phyloP scores from a whole-genome alignment of 371 early-diverging fungal species.

The Sporodiniella umbellata region DNA sequence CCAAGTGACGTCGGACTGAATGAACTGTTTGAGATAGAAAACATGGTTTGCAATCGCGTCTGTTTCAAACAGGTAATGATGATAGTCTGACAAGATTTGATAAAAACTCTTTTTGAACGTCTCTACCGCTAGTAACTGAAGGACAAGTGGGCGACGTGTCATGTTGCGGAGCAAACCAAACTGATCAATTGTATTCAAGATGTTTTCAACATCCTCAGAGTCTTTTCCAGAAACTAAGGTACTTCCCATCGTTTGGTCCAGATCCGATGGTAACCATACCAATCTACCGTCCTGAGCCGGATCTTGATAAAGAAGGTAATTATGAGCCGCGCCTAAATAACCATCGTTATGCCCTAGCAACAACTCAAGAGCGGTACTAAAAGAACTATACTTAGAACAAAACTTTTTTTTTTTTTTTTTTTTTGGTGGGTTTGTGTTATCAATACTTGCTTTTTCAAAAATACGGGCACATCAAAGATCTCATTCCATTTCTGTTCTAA shows the following conservation, averaged over 20 bases:
- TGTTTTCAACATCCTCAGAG: background rate
- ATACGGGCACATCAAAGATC: conserved; percentile 38
- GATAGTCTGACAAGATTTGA: conserved; percentile 12
- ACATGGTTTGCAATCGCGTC: conserved; percentile 6
- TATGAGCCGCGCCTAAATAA: conserved; percentile 36
- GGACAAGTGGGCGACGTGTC: conserved; percentile 18
- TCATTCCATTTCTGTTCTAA: conserved; percentile 28
- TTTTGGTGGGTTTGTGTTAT: no score
- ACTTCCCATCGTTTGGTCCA: conserved; percentile 38
- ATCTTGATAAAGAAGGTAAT: conserved; percentile 35
- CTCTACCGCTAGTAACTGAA: conserved; percentile 15
- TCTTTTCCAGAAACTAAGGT: conserved; percentile 8
- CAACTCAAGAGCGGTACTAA: conserved; percentile 28
- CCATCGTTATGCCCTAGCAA: conserved; percentile 36
- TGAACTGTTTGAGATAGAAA: conserved; percentile 8
- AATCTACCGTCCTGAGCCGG: conserved; percentile 14
- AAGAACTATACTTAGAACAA: background rate
- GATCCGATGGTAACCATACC: conserved; percentile 32
- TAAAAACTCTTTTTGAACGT: conserved; percentile 11
- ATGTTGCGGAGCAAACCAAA: conserved; percentile 14
- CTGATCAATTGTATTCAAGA: conserved; percentile 13
- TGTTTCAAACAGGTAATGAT: conserved; percentile 5
- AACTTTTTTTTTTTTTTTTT: background rate
- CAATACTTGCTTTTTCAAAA: conserved; percentile 43
- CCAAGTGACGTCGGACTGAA: conserved; percentile 26